A percentile compares a stretch with the other conserved stretches of the same genome.
Conservation (phyloP, 1,139 yeast species). For the Suhomyces bolitotheri region DNA sequence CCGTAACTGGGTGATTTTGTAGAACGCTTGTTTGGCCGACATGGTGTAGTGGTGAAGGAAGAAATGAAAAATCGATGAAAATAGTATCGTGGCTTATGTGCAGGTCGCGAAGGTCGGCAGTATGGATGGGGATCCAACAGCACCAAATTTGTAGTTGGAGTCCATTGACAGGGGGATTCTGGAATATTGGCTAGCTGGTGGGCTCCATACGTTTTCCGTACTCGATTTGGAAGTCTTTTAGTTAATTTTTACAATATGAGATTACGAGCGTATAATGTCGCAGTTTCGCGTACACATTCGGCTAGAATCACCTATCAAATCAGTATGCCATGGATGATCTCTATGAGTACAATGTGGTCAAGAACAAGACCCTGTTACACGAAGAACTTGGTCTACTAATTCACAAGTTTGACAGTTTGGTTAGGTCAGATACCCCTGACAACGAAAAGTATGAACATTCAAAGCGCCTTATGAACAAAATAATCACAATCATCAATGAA, state of each 20-base stretch:
- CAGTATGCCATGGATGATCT: constrained; percentile 22
- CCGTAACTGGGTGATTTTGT: constrained; percentile 72
- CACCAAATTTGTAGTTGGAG: too few species aligned
- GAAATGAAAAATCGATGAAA: constrained; percentile 8
- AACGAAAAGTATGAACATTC: constrained; percentile 13
- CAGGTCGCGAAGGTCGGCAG: constrained; percentile 3
- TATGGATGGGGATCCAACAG: too few species aligned
- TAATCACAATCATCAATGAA: constrained; percentile 28
- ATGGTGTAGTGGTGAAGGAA: constrained; percentile 10
- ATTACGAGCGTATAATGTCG: too few species aligned
- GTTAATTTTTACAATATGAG: too few species aligned
- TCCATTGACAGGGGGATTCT: too few species aligned
- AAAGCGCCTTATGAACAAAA: constrained; percentile 11
- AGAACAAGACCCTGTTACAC: constrained; percentile 23
- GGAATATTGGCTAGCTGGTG: too few species aligned
- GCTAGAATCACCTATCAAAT: too few species aligned
- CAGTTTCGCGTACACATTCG: constrained; percentile 1
- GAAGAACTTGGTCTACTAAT: constrained; percentile 11
- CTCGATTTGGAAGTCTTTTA: too few species aligned
- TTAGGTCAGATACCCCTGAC: constrained; percentile 4
- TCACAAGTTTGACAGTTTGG: constrained; percentile 1
- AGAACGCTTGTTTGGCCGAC: constrained; percentile 27
- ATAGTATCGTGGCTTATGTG: constrained; percentile 1
- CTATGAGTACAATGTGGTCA: constrained; percentile 19
- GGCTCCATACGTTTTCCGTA: too few species aligned